Evolutionary conservation across 1,284 basidiomycete genomes (phyloP).

Genomic region (Schizophyllum amplum): DNA sequence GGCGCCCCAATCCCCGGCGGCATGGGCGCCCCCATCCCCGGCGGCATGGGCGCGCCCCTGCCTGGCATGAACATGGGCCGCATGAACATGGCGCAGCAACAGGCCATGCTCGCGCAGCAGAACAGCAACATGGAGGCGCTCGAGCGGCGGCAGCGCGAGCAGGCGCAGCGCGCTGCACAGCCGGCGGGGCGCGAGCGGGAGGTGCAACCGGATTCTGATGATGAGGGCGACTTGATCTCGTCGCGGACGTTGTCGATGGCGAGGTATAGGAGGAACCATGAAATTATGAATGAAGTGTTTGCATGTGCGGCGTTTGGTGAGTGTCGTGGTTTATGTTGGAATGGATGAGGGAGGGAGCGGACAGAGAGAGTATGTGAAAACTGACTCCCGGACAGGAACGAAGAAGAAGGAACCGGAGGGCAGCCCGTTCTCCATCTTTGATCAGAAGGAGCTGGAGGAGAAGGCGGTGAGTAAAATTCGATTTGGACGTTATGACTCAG

Average conservation of each 20-base stretch:
- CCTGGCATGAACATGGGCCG: conserved; percentile 13
- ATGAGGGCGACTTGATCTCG: conserved; percentile 65
- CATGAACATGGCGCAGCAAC: conserved; percentile 32
- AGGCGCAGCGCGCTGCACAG: conserved; percentile 27
- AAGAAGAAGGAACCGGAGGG: conserved; percentile 30
- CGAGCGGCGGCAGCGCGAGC: conserved; percentile 46
- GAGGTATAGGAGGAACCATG: conserved; percentile 71
- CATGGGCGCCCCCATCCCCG: no score
- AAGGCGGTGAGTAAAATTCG: conserved; percentile 39
- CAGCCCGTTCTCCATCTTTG: conserved; percentile 51
- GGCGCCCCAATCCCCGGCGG: no score
- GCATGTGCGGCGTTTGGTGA: conserved; percentile 59
- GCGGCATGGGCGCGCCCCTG: no score
- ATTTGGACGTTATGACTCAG: no score
- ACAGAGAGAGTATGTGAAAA: background rate
- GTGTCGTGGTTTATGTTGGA: conserved; percentile 13
- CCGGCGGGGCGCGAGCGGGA: background rate
- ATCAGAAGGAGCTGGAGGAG: conserved; percentile 48
- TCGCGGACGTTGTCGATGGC: conserved; percentile 61
- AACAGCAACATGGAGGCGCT: conserved; percentile 61
- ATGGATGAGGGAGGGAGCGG: background rate
- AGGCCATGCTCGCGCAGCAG: conserved; percentile 63
- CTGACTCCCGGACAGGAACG: conserved; percentile 31
- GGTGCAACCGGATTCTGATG: conserved; percentile 17
- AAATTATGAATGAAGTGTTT: conserved; percentile 76